Evolutionary conservation across 345 rosid genomes (phyloP).

Genomic region (Arabidopsis suecica): DNA sequence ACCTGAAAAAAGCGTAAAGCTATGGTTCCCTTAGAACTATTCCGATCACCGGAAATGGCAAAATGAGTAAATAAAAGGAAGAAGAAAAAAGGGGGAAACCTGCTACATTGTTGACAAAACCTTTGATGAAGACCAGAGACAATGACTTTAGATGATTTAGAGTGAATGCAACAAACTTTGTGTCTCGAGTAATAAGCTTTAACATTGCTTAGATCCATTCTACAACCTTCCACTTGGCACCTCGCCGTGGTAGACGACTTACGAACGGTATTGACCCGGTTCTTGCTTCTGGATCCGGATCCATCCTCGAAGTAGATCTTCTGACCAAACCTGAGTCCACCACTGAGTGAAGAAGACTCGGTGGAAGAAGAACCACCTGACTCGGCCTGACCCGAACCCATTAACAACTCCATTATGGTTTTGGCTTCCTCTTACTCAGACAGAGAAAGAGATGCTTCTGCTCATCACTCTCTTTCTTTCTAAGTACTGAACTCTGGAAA

Average conservation of each 20-base stretch:
- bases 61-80: slow-evolving; percentile 6
- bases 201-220: slow-evolving; percentile 87
- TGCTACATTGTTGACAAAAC: slow-evolving; percentile 99
- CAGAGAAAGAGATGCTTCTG: slow-evolving; percentile 28
- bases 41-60: slow-evolving; percentile 28
- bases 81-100: slow-evolving; percentile 48
- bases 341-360: slow-evolving; percentile 52
- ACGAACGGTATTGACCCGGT: slow-evolving; percentile 42
- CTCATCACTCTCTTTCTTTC: slow-evolving; percentile 18
- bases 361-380: slow-evolving; percentile 58
- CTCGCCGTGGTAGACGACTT: slow-evolving; percentile 55
- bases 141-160: slow-evolving; percentile 75
- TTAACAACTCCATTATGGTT: slow-evolving; percentile 53
- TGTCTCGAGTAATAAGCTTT: slow-evolving; percentile 93
- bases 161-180: slow-evolving; percentile 84
- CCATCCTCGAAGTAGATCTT: slow-evolving; percentile 84
- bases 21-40: not conserved
- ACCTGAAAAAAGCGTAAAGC: slow-evolving; percentile 36
- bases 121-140: slow-evolving; percentile 88
- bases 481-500: slow-evolving; percentile 11
- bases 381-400: slow-evolving; percentile 56
- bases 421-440: slow-evolving; percentile 35
- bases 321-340: slow-evolving; percentile 75
- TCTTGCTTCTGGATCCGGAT: slow-evolving; percentile 53
- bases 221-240: slow-evolving; percentile 94